Base-by-base conservation (phyloP, 116 monocot species). In the Dioscorea cayenensis region DNA sequence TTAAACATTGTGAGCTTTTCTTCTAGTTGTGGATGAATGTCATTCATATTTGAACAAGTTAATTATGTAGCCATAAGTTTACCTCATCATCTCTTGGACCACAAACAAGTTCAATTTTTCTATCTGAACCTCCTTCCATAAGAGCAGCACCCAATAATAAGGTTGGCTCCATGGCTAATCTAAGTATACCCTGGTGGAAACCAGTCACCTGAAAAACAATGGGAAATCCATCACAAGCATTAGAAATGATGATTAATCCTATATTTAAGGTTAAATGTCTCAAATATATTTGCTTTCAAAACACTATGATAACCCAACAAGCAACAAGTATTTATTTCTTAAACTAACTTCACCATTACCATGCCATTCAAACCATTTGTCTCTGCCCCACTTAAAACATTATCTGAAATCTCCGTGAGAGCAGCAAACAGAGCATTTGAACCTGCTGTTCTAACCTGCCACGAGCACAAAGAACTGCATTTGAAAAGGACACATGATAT, bases 1-100 rank as follows among this genome's bases (percentile, higher is more conserved):
- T 55, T n/a, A 0, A n/a, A 16, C 13, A 1, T 0, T 55, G 5
- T 5, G 17, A 32, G 4, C 32, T 32, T 18, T 55, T 52, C 16
- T 55, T 55, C 14, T 16, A 19, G 55, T 55, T 55, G 55, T 55
- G n/a, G 55, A 14, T 5, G n/a, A 19, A 55, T 0, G 55, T 19
- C 16, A 55, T 18, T 16, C n/a, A 43, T 6, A 9, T 10, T 5
- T 16, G 55, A 55, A 18, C 5, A 55, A 16, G n/a, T 55, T 55
- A 55, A 16, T 14, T 16, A 55, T 16, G 5, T 55, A 16, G 55
- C 16, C 2, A 5, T n/a, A 55, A 2, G 55, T 0, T 64, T 77
- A 95, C 95, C 91, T 95, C 95, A 83, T 95, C 90, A 76, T 84
- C 76, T 76, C 95, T 91, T 75, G 83, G 88, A 77, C 79, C 91